Percentiles rank a stretch among this genome's conserved stretches.
Evolutionary conservation across 495 filamentous ascomycete genomes (phyloP).

Genomic region (Hyphodiscus hymeniophilus): DNA sequence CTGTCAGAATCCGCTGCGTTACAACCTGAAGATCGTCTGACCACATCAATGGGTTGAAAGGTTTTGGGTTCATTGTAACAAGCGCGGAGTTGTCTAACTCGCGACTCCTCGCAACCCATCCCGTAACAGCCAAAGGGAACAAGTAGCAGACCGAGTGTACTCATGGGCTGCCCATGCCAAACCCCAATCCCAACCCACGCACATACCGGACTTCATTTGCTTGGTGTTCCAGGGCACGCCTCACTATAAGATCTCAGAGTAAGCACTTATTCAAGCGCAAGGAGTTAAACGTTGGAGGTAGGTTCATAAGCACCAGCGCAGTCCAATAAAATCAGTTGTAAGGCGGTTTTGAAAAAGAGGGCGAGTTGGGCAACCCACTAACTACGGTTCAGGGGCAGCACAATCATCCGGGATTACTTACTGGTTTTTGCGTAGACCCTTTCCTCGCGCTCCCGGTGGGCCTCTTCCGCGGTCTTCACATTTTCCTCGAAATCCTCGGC

Average conservation of each 20-base stretch:
- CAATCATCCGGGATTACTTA: too few species aligned
- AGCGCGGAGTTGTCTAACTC: not conserved
- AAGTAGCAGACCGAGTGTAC: not conserved
- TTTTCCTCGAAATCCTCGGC: constrained; percentile 38
- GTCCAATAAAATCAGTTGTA: too few species aligned
- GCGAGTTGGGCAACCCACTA: too few species aligned
- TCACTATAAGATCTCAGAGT: too few species aligned
- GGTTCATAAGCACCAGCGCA: too few species aligned
- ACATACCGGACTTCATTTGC: constrained; percentile 78
- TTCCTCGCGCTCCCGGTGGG: constrained; percentile 36
- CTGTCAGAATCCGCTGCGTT: not conserved
- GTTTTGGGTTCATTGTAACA: not conserved
- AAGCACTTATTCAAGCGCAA: too few species aligned
- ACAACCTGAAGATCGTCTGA: not conserved
- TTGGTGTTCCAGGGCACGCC: constrained; percentile 65
- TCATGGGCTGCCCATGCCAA: constrained; percentile 12
- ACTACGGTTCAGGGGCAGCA: too few species aligned
- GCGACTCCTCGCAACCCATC: not conserved
- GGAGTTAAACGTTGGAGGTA: too few species aligned
- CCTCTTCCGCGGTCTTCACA: constrained; percentile 31
- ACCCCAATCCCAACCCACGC: constrained; percentile 52
- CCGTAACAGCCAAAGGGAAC: not conserved
- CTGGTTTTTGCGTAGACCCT: constrained; percentile 53
- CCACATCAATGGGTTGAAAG: not conserved
- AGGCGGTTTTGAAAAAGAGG: too few species aligned